Percentiles rank a stretch among this genome's conserved stretches.
Conservation (phyloP, 768 basidiomycete species). For the Phaeolepiota aurea region DNA sequence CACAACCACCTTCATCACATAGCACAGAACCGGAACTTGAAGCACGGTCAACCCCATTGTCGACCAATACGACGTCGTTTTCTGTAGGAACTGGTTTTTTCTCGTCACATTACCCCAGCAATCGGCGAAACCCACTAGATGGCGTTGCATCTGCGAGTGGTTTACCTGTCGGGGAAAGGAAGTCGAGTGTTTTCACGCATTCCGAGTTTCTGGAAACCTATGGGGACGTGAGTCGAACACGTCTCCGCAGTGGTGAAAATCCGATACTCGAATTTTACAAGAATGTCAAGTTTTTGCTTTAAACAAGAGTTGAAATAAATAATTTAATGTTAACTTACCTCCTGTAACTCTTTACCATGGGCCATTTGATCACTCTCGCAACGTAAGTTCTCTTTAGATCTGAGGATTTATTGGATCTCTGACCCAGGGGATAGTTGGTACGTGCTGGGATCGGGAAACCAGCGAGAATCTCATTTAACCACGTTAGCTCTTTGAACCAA, state of each 20-base stretch:
- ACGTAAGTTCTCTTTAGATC: slow-evolving; percentile 60
- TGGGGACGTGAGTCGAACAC: slow-evolving; percentile 65
- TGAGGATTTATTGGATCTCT: background rate
- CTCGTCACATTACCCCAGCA: slow-evolving; percentile 49
- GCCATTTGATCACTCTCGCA: slow-evolving; percentile 81
- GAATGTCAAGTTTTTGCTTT: slow-evolving; percentile 92
- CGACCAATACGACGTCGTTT: slow-evolving; percentile 38
- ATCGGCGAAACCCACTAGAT: slow-evolving; percentile 55
- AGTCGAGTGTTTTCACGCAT: slow-evolving; percentile 80
- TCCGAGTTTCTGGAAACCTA: slow-evolving; percentile 85
- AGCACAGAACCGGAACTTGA: slow-evolving; percentile 18
- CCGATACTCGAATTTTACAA: slow-evolving; percentile 85
- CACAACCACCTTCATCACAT: slow-evolving; percentile 31
- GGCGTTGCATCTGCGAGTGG: slow-evolving; percentile 72
- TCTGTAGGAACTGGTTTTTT: slow-evolving; percentile 61
- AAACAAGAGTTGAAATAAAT: slow-evolving; percentile 7
- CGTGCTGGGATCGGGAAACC: no score
- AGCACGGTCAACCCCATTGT: slow-evolving; percentile 44
- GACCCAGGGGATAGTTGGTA: slow-evolving; percentile 21
- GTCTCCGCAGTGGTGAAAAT: slow-evolving; percentile 75
- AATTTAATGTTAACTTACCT: no score
- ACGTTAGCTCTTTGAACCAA: slow-evolving; percentile 86
- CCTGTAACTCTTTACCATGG: no score
- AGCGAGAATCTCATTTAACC: no score
- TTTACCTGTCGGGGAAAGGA: slow-evolving; percentile 72